Conservation (phyloP, 768 basidiomycete genomes). For the Mycena crocata region DNA sequence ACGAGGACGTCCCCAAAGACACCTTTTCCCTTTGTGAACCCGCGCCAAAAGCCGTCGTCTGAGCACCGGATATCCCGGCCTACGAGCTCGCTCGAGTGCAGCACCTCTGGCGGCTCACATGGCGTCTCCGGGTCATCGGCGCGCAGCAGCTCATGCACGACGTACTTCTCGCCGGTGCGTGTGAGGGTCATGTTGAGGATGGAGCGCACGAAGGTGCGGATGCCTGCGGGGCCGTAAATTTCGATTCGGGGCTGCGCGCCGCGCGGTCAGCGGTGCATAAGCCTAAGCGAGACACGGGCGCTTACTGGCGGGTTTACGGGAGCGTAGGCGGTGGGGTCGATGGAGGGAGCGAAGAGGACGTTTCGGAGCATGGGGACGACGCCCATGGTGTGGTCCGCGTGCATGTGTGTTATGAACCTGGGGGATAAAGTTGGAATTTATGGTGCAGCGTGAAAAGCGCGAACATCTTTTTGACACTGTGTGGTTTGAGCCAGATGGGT, state of each 20-base stretch:
- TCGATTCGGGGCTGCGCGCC: conserved; percentile 69
- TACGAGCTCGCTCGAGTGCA: conserved; percentile 72
- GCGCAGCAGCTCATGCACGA: conserved; percentile 82
- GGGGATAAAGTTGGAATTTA: too few species aligned
- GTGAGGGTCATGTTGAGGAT: conserved; percentile 77
- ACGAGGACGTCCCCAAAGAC: conserved; percentile 60
- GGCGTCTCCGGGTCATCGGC: conserved; percentile 64
- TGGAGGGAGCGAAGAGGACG: conserved; percentile 61
- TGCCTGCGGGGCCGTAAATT: conserved; percentile 83
- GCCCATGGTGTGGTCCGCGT: conserved; percentile 80
- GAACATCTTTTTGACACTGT: conserved; percentile 73
- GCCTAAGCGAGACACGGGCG: too few species aligned
- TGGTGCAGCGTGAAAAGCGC: too few species aligned
- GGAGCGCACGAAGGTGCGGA: conserved; percentile 80
- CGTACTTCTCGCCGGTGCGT: conserved; percentile 69
- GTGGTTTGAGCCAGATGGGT: conserved; percentile 51
- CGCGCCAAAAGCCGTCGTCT: conserved; percentile 74
- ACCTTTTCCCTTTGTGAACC: conserved; percentile 56
- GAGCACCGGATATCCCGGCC: conserved; percentile 70
- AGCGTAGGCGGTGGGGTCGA: conserved; percentile 29
- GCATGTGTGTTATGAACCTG: conserved; percentile 58
- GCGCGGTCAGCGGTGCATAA: too few species aligned
- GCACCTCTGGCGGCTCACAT: conserved; percentile 56
- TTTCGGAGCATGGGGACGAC: conserved; percentile 70
- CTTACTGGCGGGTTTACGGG: conserved; percentile 35